Percentiles rank a stretch among this genome's conserved stretches.
Conservation (phyloP, 352 stramenopile species). For the Pythium apleroticum region DNA sequence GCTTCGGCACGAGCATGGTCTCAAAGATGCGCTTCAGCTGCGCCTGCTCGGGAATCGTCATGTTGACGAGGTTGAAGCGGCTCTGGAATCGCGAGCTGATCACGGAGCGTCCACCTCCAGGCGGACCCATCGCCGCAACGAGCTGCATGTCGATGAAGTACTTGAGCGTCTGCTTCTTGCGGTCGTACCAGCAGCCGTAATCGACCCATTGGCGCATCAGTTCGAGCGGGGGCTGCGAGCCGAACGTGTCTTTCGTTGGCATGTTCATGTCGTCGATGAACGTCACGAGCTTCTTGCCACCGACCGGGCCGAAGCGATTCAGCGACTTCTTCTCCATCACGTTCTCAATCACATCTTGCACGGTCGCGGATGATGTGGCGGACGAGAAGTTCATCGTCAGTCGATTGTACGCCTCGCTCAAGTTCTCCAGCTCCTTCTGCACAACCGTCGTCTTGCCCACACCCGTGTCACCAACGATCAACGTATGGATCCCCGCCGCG, state of each 20-base stretch:
- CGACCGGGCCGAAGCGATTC: constrained; percentile 87
- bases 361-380: constrained; percentile 80
- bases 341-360: constrained; percentile 90
- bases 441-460: constrained; percentile 90
- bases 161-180: constrained; percentile 89
- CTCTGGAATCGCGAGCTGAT: constrained; percentile 91
- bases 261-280: constrained; percentile 95
- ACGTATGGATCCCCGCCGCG: constrained; percentile 61
- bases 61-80: constrained; percentile 91
- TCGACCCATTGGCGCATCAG: constrained; percentile 92
- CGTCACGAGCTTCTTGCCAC: constrained; percentile 87
- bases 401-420: constrained; percentile 76
- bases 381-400: constrained; percentile 92
- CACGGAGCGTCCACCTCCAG: constrained; percentile 82
- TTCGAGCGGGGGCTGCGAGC: constrained; percentile 90
- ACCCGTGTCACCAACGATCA: constrained; percentile 90
- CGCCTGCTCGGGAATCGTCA: constrained; percentile 83
- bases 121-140: constrained; percentile 86
- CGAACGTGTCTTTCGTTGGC: constrained; percentile 89
- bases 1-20: constrained; percentile 85
- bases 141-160: constrained; percentile 93
- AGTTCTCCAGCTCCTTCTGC: constrained; percentile 72
- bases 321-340: constrained; percentile 90
- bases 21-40: constrained; percentile 89
- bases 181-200: constrained; percentile 92